Conservation (phyloP, 2,329 filamentous ascomycete genomes). For the Gyromitra esculenta region DNA sequence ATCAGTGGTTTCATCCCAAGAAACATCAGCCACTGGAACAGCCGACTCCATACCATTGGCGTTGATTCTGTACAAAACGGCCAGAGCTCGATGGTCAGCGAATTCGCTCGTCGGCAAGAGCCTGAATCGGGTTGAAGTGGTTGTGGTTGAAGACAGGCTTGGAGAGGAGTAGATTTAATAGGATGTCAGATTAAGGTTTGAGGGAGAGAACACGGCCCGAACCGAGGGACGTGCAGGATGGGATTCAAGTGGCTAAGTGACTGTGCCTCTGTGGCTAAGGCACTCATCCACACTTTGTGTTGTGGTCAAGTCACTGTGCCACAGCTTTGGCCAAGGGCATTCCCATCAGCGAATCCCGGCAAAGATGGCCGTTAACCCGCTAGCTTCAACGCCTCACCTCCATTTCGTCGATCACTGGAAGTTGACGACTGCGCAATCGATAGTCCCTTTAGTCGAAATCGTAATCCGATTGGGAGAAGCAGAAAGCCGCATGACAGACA, state of each 20-base stretch:
- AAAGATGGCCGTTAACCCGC: background rate
- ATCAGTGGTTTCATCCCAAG: background rate
- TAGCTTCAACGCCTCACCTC: background rate
- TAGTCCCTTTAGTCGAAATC: background rate
- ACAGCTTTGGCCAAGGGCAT: background rate
- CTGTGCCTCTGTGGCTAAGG: background rate
- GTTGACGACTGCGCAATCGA: background rate
- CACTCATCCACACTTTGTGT: background rate
- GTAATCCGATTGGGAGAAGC: background rate
- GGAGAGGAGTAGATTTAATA: background rate
- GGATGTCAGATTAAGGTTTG: conserved; percentile 16
- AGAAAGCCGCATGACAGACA: background rate
- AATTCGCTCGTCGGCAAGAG: background rate
- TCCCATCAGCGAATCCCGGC: background rate
- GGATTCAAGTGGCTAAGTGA: background rate
- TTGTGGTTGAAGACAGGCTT: background rate
- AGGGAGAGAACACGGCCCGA: background rate
- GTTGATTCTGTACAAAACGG: background rate
- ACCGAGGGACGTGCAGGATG: background rate
- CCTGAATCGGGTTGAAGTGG: background rate
- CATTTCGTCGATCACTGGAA: background rate
- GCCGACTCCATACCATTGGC: background rate
- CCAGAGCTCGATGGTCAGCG: conserved; percentile 8
- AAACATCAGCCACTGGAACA: conserved; percentile 9
- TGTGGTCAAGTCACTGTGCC: background rate